Conservation (phyloP, 345 rosid species). For the Eucalyptus erythrocorys region DNA sequence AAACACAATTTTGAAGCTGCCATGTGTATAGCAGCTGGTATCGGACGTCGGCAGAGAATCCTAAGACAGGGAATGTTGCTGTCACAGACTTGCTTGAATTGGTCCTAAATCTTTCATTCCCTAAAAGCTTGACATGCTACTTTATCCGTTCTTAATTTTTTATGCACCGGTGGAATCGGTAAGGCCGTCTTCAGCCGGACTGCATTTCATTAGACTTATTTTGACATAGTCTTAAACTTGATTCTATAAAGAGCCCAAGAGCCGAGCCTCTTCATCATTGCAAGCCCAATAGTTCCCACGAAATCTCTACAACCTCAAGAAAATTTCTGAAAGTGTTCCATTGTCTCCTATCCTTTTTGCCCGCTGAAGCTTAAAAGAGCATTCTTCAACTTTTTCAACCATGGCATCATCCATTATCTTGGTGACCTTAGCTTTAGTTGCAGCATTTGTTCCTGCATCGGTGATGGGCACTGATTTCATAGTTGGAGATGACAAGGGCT, state of each 20-base stretch:
- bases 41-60: neutral
- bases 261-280: neutral
- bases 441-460: neutral
- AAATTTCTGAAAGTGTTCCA: neutral
- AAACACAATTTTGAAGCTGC: neutral
- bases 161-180: neutral
- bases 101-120: neutral
- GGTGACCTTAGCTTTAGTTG: neutral
- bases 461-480: conserved; percentile 2
- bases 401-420: neutral
- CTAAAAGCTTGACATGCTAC: rapidly evolving
- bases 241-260: neutral
- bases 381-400: neutral
- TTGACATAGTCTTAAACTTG: neutral
- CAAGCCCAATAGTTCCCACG: neutral
- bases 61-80: neutral
- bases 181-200: neutral
- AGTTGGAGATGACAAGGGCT: conserved; percentile 32
- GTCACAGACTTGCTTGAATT: neutral
- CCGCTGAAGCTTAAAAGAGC: neutral
- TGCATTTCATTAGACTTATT: neutral
- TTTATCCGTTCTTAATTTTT: neutral
- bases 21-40: neutral
- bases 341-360: neutral
- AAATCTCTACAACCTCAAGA: neutral